Evolutionary conservation across 208 protist species (phyloP).

Genomic region (Porcisia deanei): DNA sequence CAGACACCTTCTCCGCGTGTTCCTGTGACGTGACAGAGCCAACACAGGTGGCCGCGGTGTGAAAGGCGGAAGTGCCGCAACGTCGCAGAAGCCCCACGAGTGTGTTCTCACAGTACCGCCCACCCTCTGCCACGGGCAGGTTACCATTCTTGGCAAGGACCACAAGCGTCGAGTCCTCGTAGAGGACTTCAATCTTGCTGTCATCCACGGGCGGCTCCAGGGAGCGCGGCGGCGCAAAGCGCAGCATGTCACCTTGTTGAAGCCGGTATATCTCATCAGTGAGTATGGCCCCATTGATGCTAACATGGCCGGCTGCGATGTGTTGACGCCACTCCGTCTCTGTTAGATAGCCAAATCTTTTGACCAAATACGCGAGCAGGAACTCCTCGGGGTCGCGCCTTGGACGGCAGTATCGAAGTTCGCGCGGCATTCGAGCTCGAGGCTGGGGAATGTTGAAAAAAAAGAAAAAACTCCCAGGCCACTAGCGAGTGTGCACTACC

Average conservation of each 20-base stretch:
- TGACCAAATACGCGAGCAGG: conserved; percentile 48
- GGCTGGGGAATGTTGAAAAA: neutral
- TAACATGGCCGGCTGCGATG: conserved; percentile 46
- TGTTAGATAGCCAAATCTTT: conserved; percentile 64
- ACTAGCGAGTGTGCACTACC: too few species aligned
- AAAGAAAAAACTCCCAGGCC: too few species aligned
- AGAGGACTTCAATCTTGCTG: conserved; percentile 48
- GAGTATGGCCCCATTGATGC: conserved; percentile 30
- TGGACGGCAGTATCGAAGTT: conserved; percentile 64
- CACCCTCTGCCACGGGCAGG: conserved; percentile 82
- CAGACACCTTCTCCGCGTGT: neutral
- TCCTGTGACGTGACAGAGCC: neutral
- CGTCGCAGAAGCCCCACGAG: conserved; percentile 55
- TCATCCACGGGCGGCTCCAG: conserved; percentile 76
- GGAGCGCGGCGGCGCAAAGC: conserved; percentile 66
- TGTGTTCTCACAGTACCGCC: conserved; percentile 83
- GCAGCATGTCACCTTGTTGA: conserved; percentile 54
- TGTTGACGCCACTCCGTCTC: conserved; percentile 55
- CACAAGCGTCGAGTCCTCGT: conserved; percentile 55
- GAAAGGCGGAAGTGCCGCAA: conserved; percentile 4
- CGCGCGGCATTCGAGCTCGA: conserved; percentile 42
- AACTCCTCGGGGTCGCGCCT: conserved; percentile 43
- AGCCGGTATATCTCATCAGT: conserved; percentile 32
- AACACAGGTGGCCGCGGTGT: conserved; percentile 3
- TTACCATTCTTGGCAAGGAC: conserved; percentile 80